Evolutionary conservation across 805 yeast species (phyloP).

Genomic region (Ogataea corticis): DNA sequence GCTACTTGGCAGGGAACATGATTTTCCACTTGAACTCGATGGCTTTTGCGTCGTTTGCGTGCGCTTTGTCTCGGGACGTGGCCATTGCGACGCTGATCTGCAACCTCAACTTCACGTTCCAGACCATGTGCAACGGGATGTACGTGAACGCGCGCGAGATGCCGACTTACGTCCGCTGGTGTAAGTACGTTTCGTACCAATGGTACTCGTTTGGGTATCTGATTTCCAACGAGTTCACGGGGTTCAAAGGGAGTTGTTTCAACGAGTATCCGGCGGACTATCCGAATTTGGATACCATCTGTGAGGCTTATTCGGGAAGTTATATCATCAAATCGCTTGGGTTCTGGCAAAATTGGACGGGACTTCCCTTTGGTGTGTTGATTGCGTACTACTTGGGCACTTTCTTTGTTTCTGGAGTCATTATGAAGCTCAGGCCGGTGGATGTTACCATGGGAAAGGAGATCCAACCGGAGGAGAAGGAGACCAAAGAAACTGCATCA

Average conservation of each 20-base stretch:
- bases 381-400: conserved; percentile 61
- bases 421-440: conserved; percentile 49
- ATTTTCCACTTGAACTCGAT: conserved; percentile 57
- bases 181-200: conserved; percentile 69
- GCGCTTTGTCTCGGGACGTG: conserved; percentile 61
- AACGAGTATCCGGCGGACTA: conserved; percentile 35
- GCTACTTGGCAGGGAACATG: conserved; percentile 60
- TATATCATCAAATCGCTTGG: conserved; percentile 59
- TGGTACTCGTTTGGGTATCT: conserved; percentile 80
- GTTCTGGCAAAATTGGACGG: conserved; percentile 61
- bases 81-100: conserved; percentile 60
- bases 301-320: conserved; percentile 54
- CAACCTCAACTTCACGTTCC: conserved; percentile 66
- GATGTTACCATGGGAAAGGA: conserved; percentile 52
- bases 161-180: conserved; percentile 89
- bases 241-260: conserved; percentile 58
- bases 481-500: conserved; percentile 14
- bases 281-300: conserved; percentile 33
- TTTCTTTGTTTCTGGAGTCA: conserved; percentile 46
- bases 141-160: conserved; percentile 69
- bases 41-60: conserved; percentile 51
- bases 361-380: conserved; percentile 60
- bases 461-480: conserved; percentile 15
- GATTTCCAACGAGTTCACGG: conserved; percentile 63
- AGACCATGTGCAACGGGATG: conserved; percentile 79